Evolutionary conservation across 768 basidiomycete species (phyloP), one percentile per base, ranked within the genome.

Genomic region (Suillus subluteus): DNA sequence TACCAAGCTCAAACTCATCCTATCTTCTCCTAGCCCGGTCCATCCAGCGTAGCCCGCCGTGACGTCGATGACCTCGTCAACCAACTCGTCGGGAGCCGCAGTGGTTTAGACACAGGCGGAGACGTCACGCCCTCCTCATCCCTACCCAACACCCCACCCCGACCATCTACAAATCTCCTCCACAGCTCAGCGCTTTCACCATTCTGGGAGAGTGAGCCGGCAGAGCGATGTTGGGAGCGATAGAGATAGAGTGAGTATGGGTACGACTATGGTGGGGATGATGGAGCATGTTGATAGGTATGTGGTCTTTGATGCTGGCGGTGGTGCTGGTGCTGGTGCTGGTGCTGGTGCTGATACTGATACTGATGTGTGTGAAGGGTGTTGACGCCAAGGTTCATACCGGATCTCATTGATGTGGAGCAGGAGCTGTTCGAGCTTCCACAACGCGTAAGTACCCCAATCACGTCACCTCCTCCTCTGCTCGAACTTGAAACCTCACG

Each of bases 391-490:
- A 84, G 91, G 52, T 82, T 85, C 38, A 81, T 88, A 52, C 86
- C 86, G n/a, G 93, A 94, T 73, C 83, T 95, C n/a, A 86, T 97
- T 61, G 94, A 97, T 70, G 84, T 93, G 21, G 92, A 95, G 69
- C 90, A 94, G 73, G 96, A 98, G 73, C 80, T 98, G 6, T 97
- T 94, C 70, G 95, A 96, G 71, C 80, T 96, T 13, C 95, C 95
- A 3, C 88, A 91, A 72, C 94, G 91, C 82, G 95, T 94, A 64
- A 58, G 81, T 9, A 16, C 30, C 23, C 1, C 72, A 9, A 40
- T n/a, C 44, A 0, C 6, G 12, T 52, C 50, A 16, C 21, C 32
- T 43, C 32, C 48, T 15, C 54, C 16, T 50, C 11, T n/a, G 21
- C 48, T 62, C 54, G 62, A 23, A 58, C 38, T 3, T 50, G 13